phyloP scores from a whole-genome alignment of 2,329 filamentous ascomycete genomes.

The Grosmannia penicillata region DNA sequence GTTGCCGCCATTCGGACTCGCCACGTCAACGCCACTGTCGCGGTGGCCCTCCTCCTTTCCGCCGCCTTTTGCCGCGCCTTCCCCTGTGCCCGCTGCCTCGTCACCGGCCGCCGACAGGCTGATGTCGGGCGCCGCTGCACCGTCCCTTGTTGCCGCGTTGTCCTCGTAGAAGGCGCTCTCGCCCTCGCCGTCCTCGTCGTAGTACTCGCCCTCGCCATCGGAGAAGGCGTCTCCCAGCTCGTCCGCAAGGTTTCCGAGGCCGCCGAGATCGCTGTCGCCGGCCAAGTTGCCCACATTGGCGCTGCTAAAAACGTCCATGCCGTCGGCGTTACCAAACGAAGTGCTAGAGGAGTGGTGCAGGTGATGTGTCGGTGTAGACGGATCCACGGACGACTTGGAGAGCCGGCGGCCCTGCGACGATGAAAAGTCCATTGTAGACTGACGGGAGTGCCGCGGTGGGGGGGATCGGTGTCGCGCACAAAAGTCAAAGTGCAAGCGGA shows the following conservation, averaged over 20 bases:
- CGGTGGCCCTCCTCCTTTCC: too few relatives aligned
- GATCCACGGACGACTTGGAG: conserved; percentile 33
- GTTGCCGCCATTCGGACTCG: conserved; percentile 3
- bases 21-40: conserved; percentile 28
- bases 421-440: conserved; percentile 39
- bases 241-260: conserved; percentile 62
- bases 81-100: conserved; percentile 11
- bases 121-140: conserved; percentile 18
- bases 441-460: conserved; percentile 45
- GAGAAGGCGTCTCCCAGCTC: conserved; percentile 64
- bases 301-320: conserved; percentile 20
- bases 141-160: neutral
- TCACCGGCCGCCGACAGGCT: conserved; percentile 16
- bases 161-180: conserved; percentile 25
- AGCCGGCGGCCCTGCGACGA: conserved; percentile 32
- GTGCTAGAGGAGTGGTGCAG: conserved; percentile 31
- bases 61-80: too few relatives aligned
- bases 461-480: conserved; percentile 36
- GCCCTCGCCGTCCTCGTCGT: conserved; percentile 27
- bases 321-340: conserved; percentile 27
- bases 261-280: conserved; percentile 17
- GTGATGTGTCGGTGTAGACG: conserved; percentile 23
- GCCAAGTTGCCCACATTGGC: conserved; percentile 3
- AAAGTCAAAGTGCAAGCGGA: too few relatives aligned
- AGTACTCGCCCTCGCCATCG: conserved; percentile 42